Evolutionary conservation across 768 basidiomycete species (phyloP).

Genomic region (Naematelia aurantialba): DNA sequence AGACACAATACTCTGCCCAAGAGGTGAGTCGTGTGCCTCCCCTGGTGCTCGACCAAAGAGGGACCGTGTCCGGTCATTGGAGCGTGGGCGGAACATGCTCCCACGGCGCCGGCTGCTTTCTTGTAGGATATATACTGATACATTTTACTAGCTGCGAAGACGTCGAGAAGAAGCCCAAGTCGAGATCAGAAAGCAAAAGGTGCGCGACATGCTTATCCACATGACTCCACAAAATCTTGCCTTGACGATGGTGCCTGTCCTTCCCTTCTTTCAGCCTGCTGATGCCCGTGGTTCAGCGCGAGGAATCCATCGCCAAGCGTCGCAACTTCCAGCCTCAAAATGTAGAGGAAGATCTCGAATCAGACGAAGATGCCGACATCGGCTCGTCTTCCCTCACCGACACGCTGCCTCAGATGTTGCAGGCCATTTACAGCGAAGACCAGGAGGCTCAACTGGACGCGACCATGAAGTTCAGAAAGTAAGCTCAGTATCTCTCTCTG

Average conservation of each 20-base stretch:
- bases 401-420: constrained; percentile 70
- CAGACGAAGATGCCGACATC: constrained; percentile 70
- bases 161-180: constrained; percentile 98
- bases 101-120: constrained; percentile 1
- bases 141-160: constrained; percentile 65
- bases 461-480: constrained; percentile 95
- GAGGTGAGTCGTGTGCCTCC: constrained; percentile 37
- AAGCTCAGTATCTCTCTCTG: too few species aligned
- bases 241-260: neutral
- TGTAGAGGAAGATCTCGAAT: constrained; percentile 59
- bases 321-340: constrained; percentile 80
- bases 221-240: too few species aligned
- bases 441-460: constrained; percentile 89
- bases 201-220: constrained; percentile 22
- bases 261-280: neutral
- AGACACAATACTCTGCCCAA: constrained; percentile 50
- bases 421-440: constrained; percentile 86
- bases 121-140: constrained; percentile 17
- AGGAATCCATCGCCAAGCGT: constrained; percentile 97
- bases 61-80: neutral
- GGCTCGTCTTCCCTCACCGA: constrained; percentile 65
- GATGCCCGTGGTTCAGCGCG: constrained; percentile 57
- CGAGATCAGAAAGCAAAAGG: constrained; percentile 94
- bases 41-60: neutral
- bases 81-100: neutral